Evolutionary conservation across 192 early-diverging fungal species (phyloP), one percentile per base, ranked within the genome.

Genomic region (Haplosporangium gracile): DNA sequence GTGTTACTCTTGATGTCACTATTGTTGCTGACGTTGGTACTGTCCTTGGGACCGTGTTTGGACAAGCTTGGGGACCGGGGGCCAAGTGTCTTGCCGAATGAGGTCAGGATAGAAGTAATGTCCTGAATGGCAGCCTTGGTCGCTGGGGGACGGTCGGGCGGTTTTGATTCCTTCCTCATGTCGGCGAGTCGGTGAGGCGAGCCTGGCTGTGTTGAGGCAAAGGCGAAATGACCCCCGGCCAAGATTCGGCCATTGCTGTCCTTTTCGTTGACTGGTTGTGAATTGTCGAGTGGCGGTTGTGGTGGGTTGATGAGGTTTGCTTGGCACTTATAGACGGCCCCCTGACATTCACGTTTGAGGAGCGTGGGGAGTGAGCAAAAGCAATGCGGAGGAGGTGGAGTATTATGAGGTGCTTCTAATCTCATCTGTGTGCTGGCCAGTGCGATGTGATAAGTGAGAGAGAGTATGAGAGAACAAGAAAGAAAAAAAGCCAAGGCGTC

Each of bases 271-370:
- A 16, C 60, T 65, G 13, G 1, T 15, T 32, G 60, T 4, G 29
- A 65, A 65, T 65, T 65, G 29, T 65, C 60, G 60, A 15, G 11
- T 3, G 60, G 26, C 15, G 29, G 11, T 29, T 11, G 9, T 15
- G 60, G 60, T 34, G 70, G 74, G 47, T 24, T 70, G 7, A 32
- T 47, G 26, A 65, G 26, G 51, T 75, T 82, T n/a, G 39, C 57
- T 47, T 82, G 70, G 51, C 81, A 82, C 36, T 82, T 75, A 32
- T 72, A 82, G 16, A 82, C 75, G 7, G 71, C 38, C 8, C 81
- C 81, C 40, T 65, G 38, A 16, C 43, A 13, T 68, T 32, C 75
- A n/a, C 70, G 72, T 16, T 57, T n/a, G 22, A 82, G 29, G 32
- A 65, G n/a, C 4, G 81, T 49, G 9, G 81, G 75, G 40, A 72